Conservation (phyloP, 1,284 basidiomycete genomes). For the Apiotrichum sp. region DNA sequence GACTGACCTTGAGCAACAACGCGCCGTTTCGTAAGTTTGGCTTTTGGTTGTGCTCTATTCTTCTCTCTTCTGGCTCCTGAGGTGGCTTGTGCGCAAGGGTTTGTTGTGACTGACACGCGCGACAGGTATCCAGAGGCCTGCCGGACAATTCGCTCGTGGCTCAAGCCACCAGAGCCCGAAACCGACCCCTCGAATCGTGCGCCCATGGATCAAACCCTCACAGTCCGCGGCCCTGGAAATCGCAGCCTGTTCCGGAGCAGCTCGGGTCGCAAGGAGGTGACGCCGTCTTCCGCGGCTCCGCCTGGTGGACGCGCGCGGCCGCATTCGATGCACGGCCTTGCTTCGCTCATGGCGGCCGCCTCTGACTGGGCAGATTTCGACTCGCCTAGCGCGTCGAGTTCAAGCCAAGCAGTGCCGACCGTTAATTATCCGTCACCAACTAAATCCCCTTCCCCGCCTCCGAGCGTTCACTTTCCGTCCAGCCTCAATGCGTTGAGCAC, state of each 20-base stretch:
- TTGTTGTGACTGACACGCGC: not conserved
- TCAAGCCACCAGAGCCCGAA: constrained; percentile 24
- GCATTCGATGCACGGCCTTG: constrained; percentile 26
- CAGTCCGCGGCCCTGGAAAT: not conserved
- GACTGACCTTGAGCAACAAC: constrained; percentile 31
- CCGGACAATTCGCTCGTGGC: constrained; percentile 30
- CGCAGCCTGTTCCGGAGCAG: constrained; percentile 31
- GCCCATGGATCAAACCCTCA: not conserved
- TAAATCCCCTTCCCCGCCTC: not conserved
- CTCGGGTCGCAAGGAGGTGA: constrained; percentile 10
- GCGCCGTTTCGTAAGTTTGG: constrained; percentile 32
- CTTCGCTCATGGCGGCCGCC: constrained; percentile 16
- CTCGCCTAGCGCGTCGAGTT: not conserved
- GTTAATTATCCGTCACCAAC: constrained; percentile 3
- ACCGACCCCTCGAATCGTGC: not conserved
- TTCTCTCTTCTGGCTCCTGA: not conserved
- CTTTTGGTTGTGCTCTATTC: not conserved
- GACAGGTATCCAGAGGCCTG: constrained; percentile 33
- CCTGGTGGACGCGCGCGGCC: constrained; percentile 9
- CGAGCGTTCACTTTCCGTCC: constrained; percentile 16
- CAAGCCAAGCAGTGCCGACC: constrained; percentile 3
- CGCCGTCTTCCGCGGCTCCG: not conserved
- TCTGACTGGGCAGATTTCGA: constrained; percentile 12
- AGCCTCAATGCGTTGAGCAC: not conserved
- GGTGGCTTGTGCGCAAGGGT: not conserved